Conservation (phyloP, 2,329 filamentous ascomycete species). For the Hymenoscyphus fraxineus region DNA sequence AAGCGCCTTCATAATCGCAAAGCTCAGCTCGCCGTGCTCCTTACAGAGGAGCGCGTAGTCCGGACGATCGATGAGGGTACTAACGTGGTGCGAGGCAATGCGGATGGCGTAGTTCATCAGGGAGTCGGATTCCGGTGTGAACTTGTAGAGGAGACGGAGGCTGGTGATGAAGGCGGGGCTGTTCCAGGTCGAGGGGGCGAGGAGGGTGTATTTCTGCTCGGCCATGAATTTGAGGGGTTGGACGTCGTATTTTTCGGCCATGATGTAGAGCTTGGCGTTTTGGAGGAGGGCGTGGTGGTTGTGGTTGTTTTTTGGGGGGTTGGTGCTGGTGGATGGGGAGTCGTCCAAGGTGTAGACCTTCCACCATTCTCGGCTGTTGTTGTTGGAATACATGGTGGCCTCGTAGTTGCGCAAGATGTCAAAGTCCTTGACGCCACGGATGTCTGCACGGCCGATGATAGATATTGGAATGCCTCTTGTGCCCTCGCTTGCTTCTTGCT, state of each 20-base stretch:
- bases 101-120: background rate
- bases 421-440: background rate
- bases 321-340: background rate
- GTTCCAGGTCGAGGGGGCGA: background rate
- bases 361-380: background rate
- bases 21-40: no score
- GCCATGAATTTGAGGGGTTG: conserved; percentile 11
- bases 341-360: background rate
- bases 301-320: background rate
- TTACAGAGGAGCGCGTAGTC: no score
- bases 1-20: no score
- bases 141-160: background rate
- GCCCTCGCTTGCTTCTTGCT: background rate
- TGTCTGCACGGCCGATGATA: background rate
- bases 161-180: background rate
- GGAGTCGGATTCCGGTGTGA: background rate
- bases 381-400: background rate
- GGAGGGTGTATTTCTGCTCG: conserved; percentile 6
- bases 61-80: no score
- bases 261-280: conserved; percentile 17
- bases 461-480: background rate
- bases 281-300: background rate
- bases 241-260: conserved; percentile 17
- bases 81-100: background rate
- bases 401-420: background rate